These are phyloP conservation scores for Oryza nivara DNA, from an alignment of 176 grass and related monocot species.

Conservation along the genomic window DNA sequence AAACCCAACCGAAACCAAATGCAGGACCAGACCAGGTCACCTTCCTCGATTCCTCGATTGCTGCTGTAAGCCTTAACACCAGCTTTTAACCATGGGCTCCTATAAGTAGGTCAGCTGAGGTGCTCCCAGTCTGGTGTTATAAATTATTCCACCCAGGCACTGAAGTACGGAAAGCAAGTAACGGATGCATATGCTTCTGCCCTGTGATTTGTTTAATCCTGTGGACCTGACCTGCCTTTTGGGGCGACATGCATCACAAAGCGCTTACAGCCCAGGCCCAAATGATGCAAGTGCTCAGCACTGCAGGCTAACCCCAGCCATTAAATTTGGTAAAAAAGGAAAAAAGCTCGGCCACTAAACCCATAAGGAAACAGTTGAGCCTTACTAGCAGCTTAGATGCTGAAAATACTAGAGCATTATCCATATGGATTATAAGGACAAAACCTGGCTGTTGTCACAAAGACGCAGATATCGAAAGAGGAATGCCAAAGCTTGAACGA, in stretches of 20 bases:
- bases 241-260: background rate
- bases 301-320: background rate
- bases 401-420: background rate
- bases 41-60: too few species aligned
- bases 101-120: too few species aligned
- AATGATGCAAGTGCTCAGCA: background rate
- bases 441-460: slow-evolving; percentile 73
- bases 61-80: too few species aligned
- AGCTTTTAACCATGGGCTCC: too few species aligned
- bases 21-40: too few species aligned
- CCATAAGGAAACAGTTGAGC: background rate
- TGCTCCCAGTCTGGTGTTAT: too few species aligned
- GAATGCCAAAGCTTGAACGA: slow-evolving; percentile 89
- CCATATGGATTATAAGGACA: background rate
- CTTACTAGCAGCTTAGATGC: background rate
- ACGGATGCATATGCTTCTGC: too few species aligned
- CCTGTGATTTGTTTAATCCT: too few species aligned
- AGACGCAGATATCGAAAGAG: slow-evolving; percentile 72
- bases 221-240: background rate
- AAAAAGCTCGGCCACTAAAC: background rate
- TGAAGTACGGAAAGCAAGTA: too few species aligned
- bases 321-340: too few species aligned
- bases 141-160: too few species aligned
- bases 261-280: background rate
- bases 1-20: too few species aligned